Evolutionary conservation across 2,329 filamentous ascomycete species (phyloP), one percentile per base, ranked within the genome.

Genomic region (Sphaerulina vaccinii): DNA sequence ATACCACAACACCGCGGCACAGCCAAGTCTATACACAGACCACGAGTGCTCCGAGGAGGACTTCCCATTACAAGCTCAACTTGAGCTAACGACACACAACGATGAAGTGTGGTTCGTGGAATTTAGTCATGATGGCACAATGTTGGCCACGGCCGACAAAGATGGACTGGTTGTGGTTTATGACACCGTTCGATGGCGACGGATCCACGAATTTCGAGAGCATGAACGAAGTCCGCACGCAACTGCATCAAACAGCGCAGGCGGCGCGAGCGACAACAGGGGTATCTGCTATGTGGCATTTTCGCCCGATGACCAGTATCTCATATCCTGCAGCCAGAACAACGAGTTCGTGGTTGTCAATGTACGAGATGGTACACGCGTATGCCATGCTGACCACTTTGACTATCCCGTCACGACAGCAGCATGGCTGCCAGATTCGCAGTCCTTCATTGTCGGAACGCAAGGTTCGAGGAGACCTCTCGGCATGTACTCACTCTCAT

Each of bases 91-190:
- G 22, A 79, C 88, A 49, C 85, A 95, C 64, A 75, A 74, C 0
- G 87, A 90, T 51, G 92, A 99, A 71, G 87, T 96, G 10, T 99
- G 92, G 91, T 88, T 90, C 65, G 78, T 96, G 9, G 81, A 86
- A 45, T 99, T 96, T 69, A 97, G 92, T 4, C 85, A 95, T 56
- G 85, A 96, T 63, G 93, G 93, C 13, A 82, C 79, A 18, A 87
- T 82, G 62, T 73, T 99, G 51, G 93, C 91, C 2, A 92, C 88
- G 29, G 88, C 90, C 53, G 90, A 92, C 43, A 82, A 82, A 62
- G 87, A 89, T 56, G 82, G 82, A 22, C 78, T 80, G 6, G 86
- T 95, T 41, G 79, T 89, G 49, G 87, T 99, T 51, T 97, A 93
- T 74, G 86, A 95, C 50, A 86, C 88, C 0, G 75, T 75, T 2